Conservation (phyloP, 176 grass and related monocot species). For the Leersia perrieri region DNA sequence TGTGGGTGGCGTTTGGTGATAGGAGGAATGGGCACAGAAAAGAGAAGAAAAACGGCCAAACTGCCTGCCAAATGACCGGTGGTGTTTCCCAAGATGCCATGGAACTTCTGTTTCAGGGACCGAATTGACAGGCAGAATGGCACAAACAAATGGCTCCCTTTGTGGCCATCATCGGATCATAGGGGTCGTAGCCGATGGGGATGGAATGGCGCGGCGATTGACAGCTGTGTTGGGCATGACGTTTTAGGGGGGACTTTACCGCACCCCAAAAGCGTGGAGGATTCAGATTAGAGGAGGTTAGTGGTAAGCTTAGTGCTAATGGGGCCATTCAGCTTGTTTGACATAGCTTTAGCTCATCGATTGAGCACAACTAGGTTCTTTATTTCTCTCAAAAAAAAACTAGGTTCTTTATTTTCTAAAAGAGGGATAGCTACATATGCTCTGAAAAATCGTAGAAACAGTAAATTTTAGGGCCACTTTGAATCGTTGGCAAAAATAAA, state of each 20-base stretch:
- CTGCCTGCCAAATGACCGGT: background rate
- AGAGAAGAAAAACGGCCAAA: background rate
- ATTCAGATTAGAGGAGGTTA: background rate
- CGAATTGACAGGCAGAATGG: background rate
- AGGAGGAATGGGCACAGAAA: background rate
- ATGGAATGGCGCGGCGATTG: too few relatives aligned
- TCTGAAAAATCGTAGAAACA: too few relatives aligned
- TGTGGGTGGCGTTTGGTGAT: background rate
- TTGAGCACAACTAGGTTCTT: too few relatives aligned
- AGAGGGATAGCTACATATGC: too few relatives aligned
- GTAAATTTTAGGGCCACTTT: too few relatives aligned
- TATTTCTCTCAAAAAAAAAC: too few relatives aligned
- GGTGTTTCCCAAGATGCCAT: background rate
- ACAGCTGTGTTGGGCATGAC: background rate
- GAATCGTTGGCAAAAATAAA: too few relatives aligned
- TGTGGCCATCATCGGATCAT: background rate
- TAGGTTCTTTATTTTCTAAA: too few relatives aligned
- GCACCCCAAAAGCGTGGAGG: background rate
- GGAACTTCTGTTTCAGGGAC: background rate
- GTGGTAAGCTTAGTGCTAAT: too few relatives aligned
- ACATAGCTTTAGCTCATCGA: too few relatives aligned
- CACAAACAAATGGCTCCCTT: background rate
- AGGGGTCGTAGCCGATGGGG: too few relatives aligned
- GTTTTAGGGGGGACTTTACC: background rate
- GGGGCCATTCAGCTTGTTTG: too few relatives aligned